These are phyloP conservation scores for Didymella lethalis DNA, from an alignment of 2,329 filamentous ascomycete genomes.

Conservation along the genomic window DNA sequence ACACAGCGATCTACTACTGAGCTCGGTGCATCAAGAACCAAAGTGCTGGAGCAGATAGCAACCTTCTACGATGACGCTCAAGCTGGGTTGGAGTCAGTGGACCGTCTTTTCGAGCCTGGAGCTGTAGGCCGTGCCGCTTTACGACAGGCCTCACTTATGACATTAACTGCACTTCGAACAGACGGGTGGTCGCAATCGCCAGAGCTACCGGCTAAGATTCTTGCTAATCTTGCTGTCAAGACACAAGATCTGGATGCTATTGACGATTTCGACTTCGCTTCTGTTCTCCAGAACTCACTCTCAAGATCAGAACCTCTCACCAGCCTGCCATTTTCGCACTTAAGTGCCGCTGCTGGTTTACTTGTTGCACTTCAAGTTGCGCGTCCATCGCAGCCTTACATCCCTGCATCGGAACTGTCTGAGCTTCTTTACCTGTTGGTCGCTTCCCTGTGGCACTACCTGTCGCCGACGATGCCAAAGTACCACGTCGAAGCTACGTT, in stretches of 20 bases:
- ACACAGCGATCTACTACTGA: slow-evolving; percentile 13
- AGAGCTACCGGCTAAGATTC: slow-evolving; percentile 44
- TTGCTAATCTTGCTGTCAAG: slow-evolving; percentile 48
- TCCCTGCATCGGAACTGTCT: slow-evolving; percentile 59
- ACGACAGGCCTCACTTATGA: slow-evolving; percentile 42
- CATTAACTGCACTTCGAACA: slow-evolving; percentile 33
- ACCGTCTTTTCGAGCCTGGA: slow-evolving; percentile 37
- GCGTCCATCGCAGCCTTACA: slow-evolving; percentile 34
- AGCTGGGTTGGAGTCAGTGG: slow-evolving; percentile 44
- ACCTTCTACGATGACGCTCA: slow-evolving; percentile 49
- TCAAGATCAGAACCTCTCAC: slow-evolving; percentile 5
- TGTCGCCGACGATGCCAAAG: slow-evolving; percentile 85
- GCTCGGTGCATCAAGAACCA: slow-evolving; percentile 17
- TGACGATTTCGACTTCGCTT: slow-evolving; percentile 38
- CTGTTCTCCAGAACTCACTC: slow-evolving; percentile 36
- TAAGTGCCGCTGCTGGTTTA: slow-evolving; percentile 45
- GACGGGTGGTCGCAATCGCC: slow-evolving; percentile 22
- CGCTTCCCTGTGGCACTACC: slow-evolving; percentile 76
- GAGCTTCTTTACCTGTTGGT: slow-evolving; percentile 74
- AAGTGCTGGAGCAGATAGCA: slow-evolving; percentile 33
- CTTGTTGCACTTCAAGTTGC: slow-evolving; percentile 46
- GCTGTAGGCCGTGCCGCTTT: slow-evolving; percentile 42
- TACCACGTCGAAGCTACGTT: slow-evolving; percentile 93
- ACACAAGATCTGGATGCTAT: slow-evolving; percentile 35
- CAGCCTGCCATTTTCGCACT: slow-evolving; percentile 36